Base-by-base conservation (phyloP, 257 asterid genomes). In the Echites panduratus region DNA sequence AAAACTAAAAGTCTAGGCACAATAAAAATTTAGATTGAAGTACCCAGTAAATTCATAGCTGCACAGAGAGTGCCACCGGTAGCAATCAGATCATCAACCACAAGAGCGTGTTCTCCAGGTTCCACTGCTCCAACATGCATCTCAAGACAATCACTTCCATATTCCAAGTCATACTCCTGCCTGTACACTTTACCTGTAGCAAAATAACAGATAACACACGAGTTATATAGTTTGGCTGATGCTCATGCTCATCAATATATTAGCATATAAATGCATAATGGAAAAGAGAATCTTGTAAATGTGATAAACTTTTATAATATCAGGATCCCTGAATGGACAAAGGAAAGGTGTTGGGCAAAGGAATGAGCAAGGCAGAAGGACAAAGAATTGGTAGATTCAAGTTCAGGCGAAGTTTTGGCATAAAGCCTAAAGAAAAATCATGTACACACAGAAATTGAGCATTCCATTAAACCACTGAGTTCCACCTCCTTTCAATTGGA, bases 11-110 rank as follows among this genome's bases (percentile, higher is more conserved):
- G 5, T 20, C 13, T 11, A 49, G 50, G 22, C 2, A 43, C 56
- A 11, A 20, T 19, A 53, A 75, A 62, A 59, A 41, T 76, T 8
- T 54, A 70, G 29, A 75, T 20, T 24, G 26, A 44, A 38, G 45
- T 86, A 91, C 96, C 97, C 71, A 91, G 81, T 71, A 91, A 82
- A 77, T 85, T 73, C 83, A 91, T 88, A 71, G 97, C 97, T 10
- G 97, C 97, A 76, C 82, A 81, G 35, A 91, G 91, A 66, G 97
- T 91, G 88, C 97, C 95, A 24, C 97, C 97, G 20, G 96, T 91
- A 62, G 97, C 96, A 63, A 91, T 85, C 62, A 91, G 83, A 81
- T 91, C 97, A 77, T 91, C 97, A 41, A 91, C 96, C 44, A 91
- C 92, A 66, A 91, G 79, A 38, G 95, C 89, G 57, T 78, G 87